These are phyloP conservation scores for Toxicodendron radicans DNA, from an alignment of 345 rosid genomes.

Conservation along the genomic window DNA sequence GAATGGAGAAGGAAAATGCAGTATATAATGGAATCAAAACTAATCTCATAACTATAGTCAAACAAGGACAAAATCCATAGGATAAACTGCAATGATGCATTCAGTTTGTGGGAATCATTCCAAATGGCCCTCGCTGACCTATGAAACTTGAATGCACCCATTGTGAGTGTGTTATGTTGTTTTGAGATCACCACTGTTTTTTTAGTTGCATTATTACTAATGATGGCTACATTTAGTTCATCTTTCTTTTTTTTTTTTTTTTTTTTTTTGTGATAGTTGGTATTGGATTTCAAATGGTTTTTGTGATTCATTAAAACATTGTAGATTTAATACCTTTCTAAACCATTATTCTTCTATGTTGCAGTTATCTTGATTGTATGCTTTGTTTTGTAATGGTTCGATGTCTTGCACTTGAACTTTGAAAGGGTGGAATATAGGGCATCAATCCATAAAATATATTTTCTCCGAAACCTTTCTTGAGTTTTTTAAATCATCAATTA, in stretches of 20 bases:
- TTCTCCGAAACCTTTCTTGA: no score
- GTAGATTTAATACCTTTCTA: neutral
- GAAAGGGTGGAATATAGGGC: neutral
- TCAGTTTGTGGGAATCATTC: neutral
- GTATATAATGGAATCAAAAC: neutral
- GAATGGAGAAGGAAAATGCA: neutral
- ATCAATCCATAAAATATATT: no score
- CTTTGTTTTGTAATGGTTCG: no score
- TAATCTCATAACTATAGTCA: neutral
- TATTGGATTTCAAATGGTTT: neutral
- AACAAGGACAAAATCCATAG: no score
- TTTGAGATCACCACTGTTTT: no score
- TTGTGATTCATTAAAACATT: neutral
- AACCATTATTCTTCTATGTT: neutral
- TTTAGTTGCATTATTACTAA: neutral
- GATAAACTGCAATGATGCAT: neutral
- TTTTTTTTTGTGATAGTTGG: neutral
- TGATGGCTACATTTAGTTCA: neutral
- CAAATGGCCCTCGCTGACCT: no score
- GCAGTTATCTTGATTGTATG: no score
- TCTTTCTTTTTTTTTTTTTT: no score
- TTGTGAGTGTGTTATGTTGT: no score
- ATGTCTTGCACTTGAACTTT: neutral
- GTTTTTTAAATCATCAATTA: no score
- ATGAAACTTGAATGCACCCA: no score